These are phyloP conservation scores for Xylaria intraflava DNA, from an alignment of 495 filamentous ascomycete species.

Conservation along the genomic window DNA sequence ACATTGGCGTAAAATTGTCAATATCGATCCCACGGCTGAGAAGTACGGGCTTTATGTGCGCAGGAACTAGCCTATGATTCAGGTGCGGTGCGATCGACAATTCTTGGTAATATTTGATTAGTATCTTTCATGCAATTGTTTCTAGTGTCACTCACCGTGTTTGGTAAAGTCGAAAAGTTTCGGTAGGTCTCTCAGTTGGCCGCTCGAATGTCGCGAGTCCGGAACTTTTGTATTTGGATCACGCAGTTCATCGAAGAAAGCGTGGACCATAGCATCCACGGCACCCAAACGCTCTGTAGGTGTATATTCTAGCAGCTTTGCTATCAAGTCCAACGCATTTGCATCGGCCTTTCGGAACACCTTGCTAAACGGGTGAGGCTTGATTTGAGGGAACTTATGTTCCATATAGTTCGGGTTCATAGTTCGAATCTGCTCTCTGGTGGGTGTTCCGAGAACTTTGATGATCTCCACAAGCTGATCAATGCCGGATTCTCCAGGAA, in stretches of 20 bases:
- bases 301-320: conserved; percentile 88
- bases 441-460: conserved; percentile 96
- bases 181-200: conserved; percentile 70
- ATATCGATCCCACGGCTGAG: conserved; percentile 78
- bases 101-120: conserved; percentile 50
- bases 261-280: conserved; percentile 94
- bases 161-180: conserved; percentile 86
- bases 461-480: conserved; percentile 99
- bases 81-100: conserved; percentile 86
- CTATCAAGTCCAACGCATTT: conserved; percentile 93
- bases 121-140: not conserved
- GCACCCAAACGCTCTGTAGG: conserved; percentile 91
- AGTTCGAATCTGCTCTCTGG: conserved; percentile 96
- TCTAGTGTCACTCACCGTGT: conserved; percentile 60
- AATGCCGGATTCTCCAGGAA: conserved; percentile 98
- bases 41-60: conserved; percentile 68
- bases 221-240: conserved; percentile 82
- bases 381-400: conserved; percentile 99
- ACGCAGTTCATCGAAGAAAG: conserved; percentile 95
- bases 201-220: conserved; percentile 83
- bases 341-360: conserved; percentile 92
- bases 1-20: conserved; percentile 84
- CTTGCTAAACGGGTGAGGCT: conserved; percentile 98
- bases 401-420: conserved; percentile 99
- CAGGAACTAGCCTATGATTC: conserved; percentile 80